Evolutionary conservation across 73 alveolate species (phyloP).

Genomic region (Paramecium tetraurelia): DNA sequence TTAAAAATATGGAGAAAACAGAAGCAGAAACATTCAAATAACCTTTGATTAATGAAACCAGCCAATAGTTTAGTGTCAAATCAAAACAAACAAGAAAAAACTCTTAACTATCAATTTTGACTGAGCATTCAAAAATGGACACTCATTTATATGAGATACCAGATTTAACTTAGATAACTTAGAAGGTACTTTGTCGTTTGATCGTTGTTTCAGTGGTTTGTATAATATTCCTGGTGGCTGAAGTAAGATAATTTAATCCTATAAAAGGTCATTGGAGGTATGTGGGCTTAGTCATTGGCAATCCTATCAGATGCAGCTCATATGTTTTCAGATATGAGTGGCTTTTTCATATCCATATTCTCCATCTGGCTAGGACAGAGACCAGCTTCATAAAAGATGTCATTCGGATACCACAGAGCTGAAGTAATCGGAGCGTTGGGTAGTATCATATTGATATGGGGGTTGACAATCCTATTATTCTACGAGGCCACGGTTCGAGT

Average conservation of each 20-base stretch:
- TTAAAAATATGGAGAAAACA: neutral
- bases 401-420: slow-evolving; percentile 91
- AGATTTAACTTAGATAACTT: slow-evolving; percentile 8
- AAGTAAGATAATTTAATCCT: neutral
- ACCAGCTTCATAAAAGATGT: slow-evolving; percentile 81
- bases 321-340: slow-evolving; percentile 87
- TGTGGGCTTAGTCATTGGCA: slow-evolving; percentile 87
- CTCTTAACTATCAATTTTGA: neutral
- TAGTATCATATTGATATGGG: slow-evolving; percentile 89
- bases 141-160: slow-evolving; percentile 46
- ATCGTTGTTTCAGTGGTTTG: slow-evolving; percentile 18
- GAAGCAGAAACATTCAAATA: neutral
- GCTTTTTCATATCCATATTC: slow-evolving; percentile 85
- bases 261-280: slow-evolving; percentile 82
- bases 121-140: neutral
- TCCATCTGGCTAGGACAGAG: slow-evolving; percentile 77
- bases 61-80: neutral
- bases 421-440: slow-evolving; percentile 93
- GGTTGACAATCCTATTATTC: slow-evolving; percentile 80
- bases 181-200: slow-evolving; percentile 38
- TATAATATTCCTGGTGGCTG: slow-evolving; percentile 44
- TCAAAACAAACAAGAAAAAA: neutral
- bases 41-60: neutral
- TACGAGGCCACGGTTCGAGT: slow-evolving; percentile 90
- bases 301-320: slow-evolving; percentile 98